Conservation (phyloP, 2,329 filamentous ascomycete genomes). For the Nigrospora osmanthi region DNA sequence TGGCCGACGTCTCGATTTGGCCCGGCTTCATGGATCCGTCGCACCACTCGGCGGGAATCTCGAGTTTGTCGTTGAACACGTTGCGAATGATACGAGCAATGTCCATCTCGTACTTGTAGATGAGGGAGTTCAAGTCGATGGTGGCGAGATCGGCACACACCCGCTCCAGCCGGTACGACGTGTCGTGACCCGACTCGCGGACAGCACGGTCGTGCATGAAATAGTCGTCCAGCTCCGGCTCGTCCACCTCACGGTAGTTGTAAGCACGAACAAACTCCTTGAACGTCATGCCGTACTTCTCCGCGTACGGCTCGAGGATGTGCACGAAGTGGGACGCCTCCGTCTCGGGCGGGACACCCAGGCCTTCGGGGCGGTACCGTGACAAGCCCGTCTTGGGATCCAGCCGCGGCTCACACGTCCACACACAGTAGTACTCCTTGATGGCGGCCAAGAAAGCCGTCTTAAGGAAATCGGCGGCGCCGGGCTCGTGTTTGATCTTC, state of each 20-base stretch:
- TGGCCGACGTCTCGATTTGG: constrained; percentile 71
- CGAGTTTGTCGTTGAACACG: constrained; percentile 74
- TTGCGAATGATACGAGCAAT: constrained; percentile 81
- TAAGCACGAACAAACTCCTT: constrained; percentile 83
- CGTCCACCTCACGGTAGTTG: constrained; percentile 66
- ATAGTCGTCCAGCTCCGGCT: constrained; percentile 89
- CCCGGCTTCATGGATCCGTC: constrained; percentile 57
- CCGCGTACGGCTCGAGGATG: constrained; percentile 70
- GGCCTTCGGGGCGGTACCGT: constrained; percentile 74
- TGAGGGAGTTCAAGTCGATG: constrained; percentile 85
- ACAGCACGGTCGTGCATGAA: constrained; percentile 95
- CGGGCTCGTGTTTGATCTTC: constrained; percentile 79
- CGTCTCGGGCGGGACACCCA: constrained; percentile 85
- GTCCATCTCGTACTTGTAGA: constrained; percentile 97
- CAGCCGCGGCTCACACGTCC: constrained; percentile 70
- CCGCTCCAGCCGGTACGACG: constrained; percentile 84
- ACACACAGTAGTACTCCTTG: constrained; percentile 91
- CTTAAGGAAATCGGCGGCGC: constrained; percentile 72
- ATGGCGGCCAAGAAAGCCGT: constrained; percentile 81
- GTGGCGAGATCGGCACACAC: constrained; percentile 85
- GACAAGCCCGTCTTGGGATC: constrained; percentile 75
- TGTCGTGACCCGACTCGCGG: constrained; percentile 94
- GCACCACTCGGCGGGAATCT: constrained; percentile 78
- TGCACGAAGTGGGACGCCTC: constrained; percentile 83
- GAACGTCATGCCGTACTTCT: constrained; percentile 78